phyloP scores from a whole-genome alignment of 768 basidiomycete genomes.

The Hydnomerulius pinastri region DNA sequence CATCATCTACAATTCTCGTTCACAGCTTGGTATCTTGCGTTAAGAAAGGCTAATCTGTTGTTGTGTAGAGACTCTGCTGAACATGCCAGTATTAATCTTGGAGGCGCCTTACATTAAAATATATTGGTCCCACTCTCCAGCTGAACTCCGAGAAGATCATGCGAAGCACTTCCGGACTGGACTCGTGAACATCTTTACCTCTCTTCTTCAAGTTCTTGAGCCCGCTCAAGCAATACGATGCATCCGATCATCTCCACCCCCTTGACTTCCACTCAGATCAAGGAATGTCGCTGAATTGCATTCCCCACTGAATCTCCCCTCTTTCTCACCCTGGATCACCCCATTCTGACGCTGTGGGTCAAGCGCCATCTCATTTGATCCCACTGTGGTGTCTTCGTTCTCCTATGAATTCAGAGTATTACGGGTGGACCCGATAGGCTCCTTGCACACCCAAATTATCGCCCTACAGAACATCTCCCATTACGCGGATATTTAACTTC shows the following conservation, averaged over 20 bases:
- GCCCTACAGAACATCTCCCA: slow-evolving; percentile 7
- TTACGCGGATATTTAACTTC: background rate
- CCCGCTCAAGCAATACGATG: background rate
- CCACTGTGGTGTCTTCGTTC: slow-evolving; percentile 9
- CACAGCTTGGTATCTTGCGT: too few relatives aligned
- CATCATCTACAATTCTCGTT: too few relatives aligned
- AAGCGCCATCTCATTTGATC: too few relatives aligned
- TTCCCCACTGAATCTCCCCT: background rate
- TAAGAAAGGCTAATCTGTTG: too few relatives aligned
- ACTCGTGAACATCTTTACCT: too few relatives aligned
- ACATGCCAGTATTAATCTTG: too few relatives aligned
- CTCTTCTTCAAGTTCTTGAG: background rate
- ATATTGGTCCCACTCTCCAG: too few relatives aligned
- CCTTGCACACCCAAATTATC: slow-evolving; percentile 2
- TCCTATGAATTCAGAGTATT: slow-evolving; percentile 20
- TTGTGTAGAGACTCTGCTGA: too few relatives aligned
- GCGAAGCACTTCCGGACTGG: too few relatives aligned
- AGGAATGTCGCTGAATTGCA: background rate
- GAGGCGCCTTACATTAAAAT: too few relatives aligned
- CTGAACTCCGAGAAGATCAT: too few relatives aligned
- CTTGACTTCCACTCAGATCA: background rate
- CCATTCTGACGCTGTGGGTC: background rate
- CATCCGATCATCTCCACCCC: background rate
- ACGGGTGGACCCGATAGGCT: slow-evolving; percentile 6
- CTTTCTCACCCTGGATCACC: background rate